Percentiles rank a stretch among this genome's conserved stretches.
Conservation (phyloP, 495 filamentous ascomycete species). For the Pyrenopolyporus hunteri region DNA sequence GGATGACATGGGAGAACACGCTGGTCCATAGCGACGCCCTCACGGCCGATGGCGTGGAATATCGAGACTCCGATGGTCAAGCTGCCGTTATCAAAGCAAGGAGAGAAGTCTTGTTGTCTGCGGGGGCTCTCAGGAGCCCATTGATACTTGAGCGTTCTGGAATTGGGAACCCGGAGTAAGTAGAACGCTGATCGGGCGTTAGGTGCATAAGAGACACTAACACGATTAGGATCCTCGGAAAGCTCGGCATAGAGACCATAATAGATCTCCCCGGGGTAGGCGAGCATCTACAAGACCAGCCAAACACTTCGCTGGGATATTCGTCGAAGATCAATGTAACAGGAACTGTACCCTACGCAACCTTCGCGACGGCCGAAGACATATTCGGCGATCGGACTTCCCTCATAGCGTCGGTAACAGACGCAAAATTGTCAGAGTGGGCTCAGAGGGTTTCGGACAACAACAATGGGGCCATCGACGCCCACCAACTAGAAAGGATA, state of each 20-base stretch:
- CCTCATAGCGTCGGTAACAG: slow-evolving; percentile 17
- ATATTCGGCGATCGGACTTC: slow-evolving; percentile 36
- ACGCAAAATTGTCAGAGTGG: slow-evolving; percentile 39
- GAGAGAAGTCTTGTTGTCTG: slow-evolving; percentile 57
- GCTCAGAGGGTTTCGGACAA: slow-evolving; percentile 40
- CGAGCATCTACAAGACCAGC: slow-evolving; percentile 58
- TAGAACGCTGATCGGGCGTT: neutral
- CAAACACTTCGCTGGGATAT: slow-evolving; percentile 34
- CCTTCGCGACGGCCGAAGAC: slow-evolving; percentile 43
- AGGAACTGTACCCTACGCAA: slow-evolving; percentile 38
- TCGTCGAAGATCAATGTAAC: slow-evolving; percentile 13
- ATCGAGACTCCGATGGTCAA: slow-evolving; percentile 39
- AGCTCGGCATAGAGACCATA: slow-evolving; percentile 47
- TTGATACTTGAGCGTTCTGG: slow-evolving; percentile 60
- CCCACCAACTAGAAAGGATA: slow-evolving; percentile 42
- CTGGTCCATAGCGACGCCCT: slow-evolving; percentile 16
- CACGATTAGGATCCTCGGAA: slow-evolving; percentile 39
- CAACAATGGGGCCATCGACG: slow-evolving; percentile 38
- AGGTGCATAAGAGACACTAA: neutral
- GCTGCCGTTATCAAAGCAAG: slow-evolving; percentile 39
- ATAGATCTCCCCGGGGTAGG: slow-evolving; percentile 54
- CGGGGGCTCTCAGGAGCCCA: slow-evolving; percentile 54
- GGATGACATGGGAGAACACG: slow-evolving; percentile 39
- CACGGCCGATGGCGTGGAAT: slow-evolving; percentile 46
- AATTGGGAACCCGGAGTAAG: slow-evolving; percentile 44